Conservation (phyloP, 1,284 basidiomycete species). For the Rhodotorula glutinis region DNA sequence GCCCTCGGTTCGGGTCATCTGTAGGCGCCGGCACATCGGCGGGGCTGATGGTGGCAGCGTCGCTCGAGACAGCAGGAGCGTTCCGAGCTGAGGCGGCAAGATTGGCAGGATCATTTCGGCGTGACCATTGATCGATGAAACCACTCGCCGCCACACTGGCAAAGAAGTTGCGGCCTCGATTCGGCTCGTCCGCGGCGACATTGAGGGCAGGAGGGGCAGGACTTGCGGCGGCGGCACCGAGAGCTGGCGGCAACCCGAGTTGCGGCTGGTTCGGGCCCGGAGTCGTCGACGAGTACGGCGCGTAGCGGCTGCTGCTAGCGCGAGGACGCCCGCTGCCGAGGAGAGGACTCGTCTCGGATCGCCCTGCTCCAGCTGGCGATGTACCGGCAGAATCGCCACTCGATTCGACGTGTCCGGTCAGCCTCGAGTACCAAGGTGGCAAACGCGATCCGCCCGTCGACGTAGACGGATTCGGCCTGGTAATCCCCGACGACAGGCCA, state of each 20-base stretch:
- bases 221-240: background rate
- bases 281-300: background rate
- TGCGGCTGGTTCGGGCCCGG: background rate
- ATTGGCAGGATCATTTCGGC: too few relatives aligned
- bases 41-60: background rate
- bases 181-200: background rate
- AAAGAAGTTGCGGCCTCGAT: too few relatives aligned
- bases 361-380: background rate
- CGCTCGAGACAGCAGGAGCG: background rate
- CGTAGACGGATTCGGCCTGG: background rate
- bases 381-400: background rate
- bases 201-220: too few relatives aligned
- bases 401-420: too few relatives aligned
- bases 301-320: background rate
- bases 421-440: background rate
- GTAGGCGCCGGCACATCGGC: too few relatives aligned
- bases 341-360: slow-evolving; percentile 1
- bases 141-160: too few relatives aligned
- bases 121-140: too few relatives aligned
- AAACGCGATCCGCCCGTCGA: background rate
- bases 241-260: background rate
- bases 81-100: background rate
- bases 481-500: background rate
- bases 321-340: background rate
- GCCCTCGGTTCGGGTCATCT: too few relatives aligned